phyloP scores from a whole-genome alignment of 495 filamentous ascomycete species.

The Tuber brumale region DNA sequence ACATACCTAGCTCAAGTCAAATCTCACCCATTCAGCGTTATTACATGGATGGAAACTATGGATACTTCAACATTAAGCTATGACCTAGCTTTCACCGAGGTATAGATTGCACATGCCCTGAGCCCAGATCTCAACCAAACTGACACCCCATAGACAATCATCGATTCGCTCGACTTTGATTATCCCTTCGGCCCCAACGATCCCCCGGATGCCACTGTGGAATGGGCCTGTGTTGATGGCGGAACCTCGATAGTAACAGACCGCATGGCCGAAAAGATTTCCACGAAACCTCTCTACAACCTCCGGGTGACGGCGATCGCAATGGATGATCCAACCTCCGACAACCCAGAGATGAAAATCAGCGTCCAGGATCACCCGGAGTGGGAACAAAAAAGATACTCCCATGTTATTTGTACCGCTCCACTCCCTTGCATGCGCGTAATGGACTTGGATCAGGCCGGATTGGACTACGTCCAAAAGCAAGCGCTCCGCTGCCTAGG shows the following conservation, averaged over 20 bases:
- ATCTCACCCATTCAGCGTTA: neutral
- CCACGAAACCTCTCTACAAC: conserved; percentile 6
- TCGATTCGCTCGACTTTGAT: conserved; percentile 16
- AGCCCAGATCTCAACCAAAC: neutral
- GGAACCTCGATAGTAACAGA: conserved; percentile 31
- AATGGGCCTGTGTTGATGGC: conserved; percentile 23
- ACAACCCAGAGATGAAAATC: neutral
- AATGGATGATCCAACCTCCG: neutral
- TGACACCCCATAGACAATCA: conserved; percentile 1
- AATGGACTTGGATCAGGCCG: conserved; percentile 38
- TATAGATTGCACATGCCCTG: neutral
- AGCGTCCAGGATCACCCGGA: conserved; percentile 13
- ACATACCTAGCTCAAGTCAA: neutral
- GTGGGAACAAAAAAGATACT: conserved; percentile 21
- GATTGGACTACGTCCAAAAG: conserved; percentile 28
- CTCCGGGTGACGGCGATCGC: conserved; percentile 34
- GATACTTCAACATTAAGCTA: conserved; percentile 8
- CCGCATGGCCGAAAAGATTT: conserved; percentile 21
- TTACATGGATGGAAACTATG: conserved; percentile 16
- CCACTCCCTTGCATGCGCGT: conserved; percentile 37
- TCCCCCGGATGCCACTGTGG: neutral
- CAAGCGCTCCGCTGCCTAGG: conserved; percentile 39
- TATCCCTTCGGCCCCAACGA: conserved; percentile 1
- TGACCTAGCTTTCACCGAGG: conserved; percentile 1
- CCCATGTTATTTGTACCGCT: conserved; percentile 41